Percentiles rank a stretch among this genome's conserved stretches.
phyloP scores from a whole-genome alignment of 495 filamentous ascomycete species.

The Lineolata rhizophorae region DNA sequence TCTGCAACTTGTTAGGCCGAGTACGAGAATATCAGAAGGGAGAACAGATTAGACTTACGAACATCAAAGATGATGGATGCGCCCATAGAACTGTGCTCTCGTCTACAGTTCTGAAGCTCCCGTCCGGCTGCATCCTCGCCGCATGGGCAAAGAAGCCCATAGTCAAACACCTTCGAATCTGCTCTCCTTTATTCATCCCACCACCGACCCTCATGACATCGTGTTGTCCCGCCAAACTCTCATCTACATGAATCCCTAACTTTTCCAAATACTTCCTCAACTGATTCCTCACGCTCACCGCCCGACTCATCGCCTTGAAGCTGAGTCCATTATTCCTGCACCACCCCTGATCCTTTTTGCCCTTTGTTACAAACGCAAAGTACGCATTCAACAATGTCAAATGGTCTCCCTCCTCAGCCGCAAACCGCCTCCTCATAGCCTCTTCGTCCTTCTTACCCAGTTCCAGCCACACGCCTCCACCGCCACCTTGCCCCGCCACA shows the following conservation, averaged over 20 bases:
- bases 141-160: conserved; percentile 90
- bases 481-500: no score
- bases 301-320: conserved; percentile 58
- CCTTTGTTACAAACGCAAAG: conserved; percentile 59
- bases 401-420: conserved; percentile 87
- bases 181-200: conserved; percentile 33
- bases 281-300: conserved; percentile 71
- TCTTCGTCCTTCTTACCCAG: conserved; percentile 56
- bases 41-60: conserved; percentile 30
- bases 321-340: conserved; percentile 74
- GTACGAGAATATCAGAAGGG: conserved; percentile 10
- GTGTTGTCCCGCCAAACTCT: conserved; percentile 20
- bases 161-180: conserved; percentile 70
- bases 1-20: conserved; percentile 29
- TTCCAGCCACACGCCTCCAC: conserved; percentile 62
- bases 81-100: conserved; percentile 57
- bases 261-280: conserved; percentile 72
- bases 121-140: conserved; percentile 88
- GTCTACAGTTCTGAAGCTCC: conserved; percentile 63
- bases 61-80: conserved; percentile 87
- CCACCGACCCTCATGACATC: conserved; percentile 14
- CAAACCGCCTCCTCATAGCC: conserved; percentile 57
- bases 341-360: conserved; percentile 68
- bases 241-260: conserved; percentile 53
- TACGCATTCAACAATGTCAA: conserved; percentile 82